Evolutionary conservation across 1,284 basidiomycete genomes (phyloP).

Genomic region (Amylostereum areolatum): DNA sequence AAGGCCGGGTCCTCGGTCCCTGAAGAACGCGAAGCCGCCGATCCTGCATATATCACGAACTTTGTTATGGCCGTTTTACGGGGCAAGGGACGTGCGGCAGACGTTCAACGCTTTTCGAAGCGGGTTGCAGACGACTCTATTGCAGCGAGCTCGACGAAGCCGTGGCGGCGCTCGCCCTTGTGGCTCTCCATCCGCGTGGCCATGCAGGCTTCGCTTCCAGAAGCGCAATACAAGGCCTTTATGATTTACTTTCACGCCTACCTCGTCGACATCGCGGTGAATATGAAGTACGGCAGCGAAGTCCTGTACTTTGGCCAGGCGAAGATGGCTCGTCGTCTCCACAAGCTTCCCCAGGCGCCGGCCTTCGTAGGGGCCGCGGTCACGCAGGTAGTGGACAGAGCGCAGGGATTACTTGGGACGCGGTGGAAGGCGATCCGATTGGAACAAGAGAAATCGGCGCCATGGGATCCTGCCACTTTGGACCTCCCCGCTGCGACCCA

Average conservation of each 20-base stretch:
- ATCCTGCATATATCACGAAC: slow-evolving; percentile 37
- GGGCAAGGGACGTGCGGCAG: slow-evolving; percentile 19
- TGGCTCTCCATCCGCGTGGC: slow-evolving; percentile 42
- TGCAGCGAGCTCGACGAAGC: slow-evolving; percentile 27
- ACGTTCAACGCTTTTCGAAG: slow-evolving; percentile 29
- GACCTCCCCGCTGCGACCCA: too few relatives aligned
- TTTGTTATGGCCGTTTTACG: slow-evolving; percentile 35
- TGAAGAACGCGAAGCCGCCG: slow-evolving; percentile 23
- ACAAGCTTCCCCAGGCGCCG: slow-evolving; percentile 26
- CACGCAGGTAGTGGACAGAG: slow-evolving; percentile 6
- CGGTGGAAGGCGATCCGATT: too few relatives aligned
- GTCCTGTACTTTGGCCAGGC: slow-evolving; percentile 15
- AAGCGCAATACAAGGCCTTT: slow-evolving; percentile 37
- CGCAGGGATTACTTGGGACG: slow-evolving; percentile 12
- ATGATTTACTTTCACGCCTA: slow-evolving; percentile 30
- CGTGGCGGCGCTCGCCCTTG: slow-evolving; percentile 41
- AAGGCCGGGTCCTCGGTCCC: slow-evolving; percentile 19
- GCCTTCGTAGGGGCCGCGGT: slow-evolving; percentile 16
- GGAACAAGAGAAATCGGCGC: too few relatives aligned
- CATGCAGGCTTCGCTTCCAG: slow-evolving; percentile 33
- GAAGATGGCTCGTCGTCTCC: slow-evolving; percentile 30
- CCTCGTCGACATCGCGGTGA: slow-evolving; percentile 8
- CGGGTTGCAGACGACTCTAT: slow-evolving; percentile 41
- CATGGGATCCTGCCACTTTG: too few relatives aligned
- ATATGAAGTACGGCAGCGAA: too few relatives aligned